Base-by-base conservation (phyloP, 2,329 filamentous ascomycete species). In the Xylaria sp. region DNA sequence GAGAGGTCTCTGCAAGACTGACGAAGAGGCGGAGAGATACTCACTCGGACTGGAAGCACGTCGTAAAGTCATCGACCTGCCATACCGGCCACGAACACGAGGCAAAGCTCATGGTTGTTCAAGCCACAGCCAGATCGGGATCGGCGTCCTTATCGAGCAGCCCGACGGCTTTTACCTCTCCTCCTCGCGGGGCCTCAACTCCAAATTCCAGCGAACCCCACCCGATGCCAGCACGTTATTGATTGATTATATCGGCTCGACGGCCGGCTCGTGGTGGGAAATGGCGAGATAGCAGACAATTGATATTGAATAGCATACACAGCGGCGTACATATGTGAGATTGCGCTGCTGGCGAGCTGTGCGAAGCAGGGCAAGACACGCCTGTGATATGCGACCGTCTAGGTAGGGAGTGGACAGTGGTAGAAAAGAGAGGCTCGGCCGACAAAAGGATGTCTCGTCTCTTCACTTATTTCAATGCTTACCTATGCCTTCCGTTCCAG, bases 31-130 rank as follows among this genome's bases (percentile, higher is more conserved):
- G 18, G 18, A 46, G 41, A 46, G 18, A 46, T 20, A 49, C 91
- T 79, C 82, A 93, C 91, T 93, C 89, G 82, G 85, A 83, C 75
- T 86, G 86, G 77, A 91, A 90, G 79, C 89, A 91, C 62, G 82
- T 81, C 52, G 84, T 87, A 74, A 91, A 87, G 81, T 91, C 89
- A 80, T 91, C 89, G 71, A 87, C 80, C 71, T 81, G 83, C 89
- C 89, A 91, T 78, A 89, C 80, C 61, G 87, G 86, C 86, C 84
- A 86, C 60, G 82, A 79, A 78, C 87, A 89, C 69, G 83, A 83
- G 77, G 85, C 86, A 79, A 87, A 86, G 74, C 82, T 75, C 76
- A 78, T 78, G 71, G 71, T 75, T 76, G 72, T 69, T 61, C 64
- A 49, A 61, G 62, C 69, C 66, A 68, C 33, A 7, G 6, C 33